Percentiles rank a stretch among this genome's conserved stretches.
These are phyloP conservation scores for Ogataea siamensis DNA, from an alignment of 805 yeast genomes.

Conservation along the genomic window DNA sequence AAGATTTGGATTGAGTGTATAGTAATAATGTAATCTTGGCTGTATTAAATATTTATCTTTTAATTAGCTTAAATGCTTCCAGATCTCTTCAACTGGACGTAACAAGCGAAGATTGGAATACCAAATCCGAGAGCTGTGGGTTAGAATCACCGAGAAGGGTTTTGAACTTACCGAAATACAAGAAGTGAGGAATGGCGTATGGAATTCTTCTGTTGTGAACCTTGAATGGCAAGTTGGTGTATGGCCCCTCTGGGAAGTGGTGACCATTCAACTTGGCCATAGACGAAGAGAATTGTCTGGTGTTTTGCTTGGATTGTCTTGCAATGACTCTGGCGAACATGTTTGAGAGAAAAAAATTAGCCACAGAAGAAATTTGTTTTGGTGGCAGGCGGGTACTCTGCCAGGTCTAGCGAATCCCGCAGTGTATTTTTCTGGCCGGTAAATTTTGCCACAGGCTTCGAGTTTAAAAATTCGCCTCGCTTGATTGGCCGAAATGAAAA, in stretches of 20 bases:
- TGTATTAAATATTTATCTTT: conserved; percentile 5
- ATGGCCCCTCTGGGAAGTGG: conserved; percentile 73
- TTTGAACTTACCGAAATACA: conserved; percentile 57
- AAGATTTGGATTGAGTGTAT: conserved; percentile 10
- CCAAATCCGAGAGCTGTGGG: conserved; percentile 52
- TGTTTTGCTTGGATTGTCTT: conserved; percentile 25
- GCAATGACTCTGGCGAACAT: conserved; percentile 34
- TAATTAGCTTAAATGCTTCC: conserved; percentile 47
- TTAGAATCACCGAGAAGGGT: conserved; percentile 10
- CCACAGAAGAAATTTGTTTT: conserved; percentile 6
- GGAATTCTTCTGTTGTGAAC: conserved; percentile 93
- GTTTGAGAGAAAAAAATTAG: conserved; percentile 12
- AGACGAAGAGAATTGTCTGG: conserved; percentile 56
- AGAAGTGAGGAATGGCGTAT: conserved; percentile 76
- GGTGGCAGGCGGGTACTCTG: conserved; percentile 5
- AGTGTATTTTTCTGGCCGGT: neutral
- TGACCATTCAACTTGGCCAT: conserved; percentile 40
- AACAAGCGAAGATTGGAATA: conserved; percentile 75
- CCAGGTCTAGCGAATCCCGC: neutral
- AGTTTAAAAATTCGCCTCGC: conserved; percentile 7
- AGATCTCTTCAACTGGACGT: conserved; percentile 84
- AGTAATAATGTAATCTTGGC: conserved; percentile 4
- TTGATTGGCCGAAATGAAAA: conserved; percentile 6
- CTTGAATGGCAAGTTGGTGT: conserved; percentile 91
- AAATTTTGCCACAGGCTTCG: neutral